phyloP scores from a whole-genome alignment of 2,329 filamentous ascomycete species.

The Penicillium hordei region DNA sequence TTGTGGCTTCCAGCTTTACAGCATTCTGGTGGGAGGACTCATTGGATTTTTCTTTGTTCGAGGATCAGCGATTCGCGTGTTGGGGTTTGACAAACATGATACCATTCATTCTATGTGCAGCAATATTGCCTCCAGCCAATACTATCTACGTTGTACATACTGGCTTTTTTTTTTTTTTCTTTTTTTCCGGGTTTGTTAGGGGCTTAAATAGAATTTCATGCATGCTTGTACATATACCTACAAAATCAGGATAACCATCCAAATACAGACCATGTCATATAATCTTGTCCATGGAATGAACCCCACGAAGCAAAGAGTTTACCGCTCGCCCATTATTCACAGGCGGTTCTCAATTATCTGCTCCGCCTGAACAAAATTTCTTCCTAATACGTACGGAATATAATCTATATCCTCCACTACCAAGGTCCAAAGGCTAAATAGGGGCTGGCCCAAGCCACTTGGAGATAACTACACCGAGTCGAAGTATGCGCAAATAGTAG shows the following conservation, averaged over 20 bases:
- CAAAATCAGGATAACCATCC: background rate
- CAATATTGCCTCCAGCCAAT: background rate
- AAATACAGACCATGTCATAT: background rate
- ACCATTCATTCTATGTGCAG: slow-evolving; percentile 16
- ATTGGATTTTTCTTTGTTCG: slow-evolving; percentile 1
- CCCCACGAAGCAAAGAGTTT: background rate
- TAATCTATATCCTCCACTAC: background rate
- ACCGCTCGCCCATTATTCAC: background rate
- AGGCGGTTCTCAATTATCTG: background rate
- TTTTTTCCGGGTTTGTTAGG: background rate
- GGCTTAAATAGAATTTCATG: background rate
- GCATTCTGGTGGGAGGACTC: slow-evolving; percentile 1
- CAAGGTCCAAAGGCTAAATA: background rate
- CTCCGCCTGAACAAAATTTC: background rate
- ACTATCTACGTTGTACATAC: background rate
- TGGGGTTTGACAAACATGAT: slow-evolving; percentile 19
- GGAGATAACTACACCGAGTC: background rate
- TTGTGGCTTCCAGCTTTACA: slow-evolving; percentile 6
- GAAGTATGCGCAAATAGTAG: background rate
- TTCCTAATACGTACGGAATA: background rate
- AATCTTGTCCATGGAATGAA: background rate
- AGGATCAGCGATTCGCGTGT: slow-evolving; percentile 9
- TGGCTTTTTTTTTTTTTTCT: background rate
- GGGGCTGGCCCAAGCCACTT: slow-evolving; percentile 2
- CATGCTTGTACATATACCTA: background rate